Conservation (phyloP, 2,329 filamentous ascomycete genomes). For the Neonectria neomacrospora region DNA sequence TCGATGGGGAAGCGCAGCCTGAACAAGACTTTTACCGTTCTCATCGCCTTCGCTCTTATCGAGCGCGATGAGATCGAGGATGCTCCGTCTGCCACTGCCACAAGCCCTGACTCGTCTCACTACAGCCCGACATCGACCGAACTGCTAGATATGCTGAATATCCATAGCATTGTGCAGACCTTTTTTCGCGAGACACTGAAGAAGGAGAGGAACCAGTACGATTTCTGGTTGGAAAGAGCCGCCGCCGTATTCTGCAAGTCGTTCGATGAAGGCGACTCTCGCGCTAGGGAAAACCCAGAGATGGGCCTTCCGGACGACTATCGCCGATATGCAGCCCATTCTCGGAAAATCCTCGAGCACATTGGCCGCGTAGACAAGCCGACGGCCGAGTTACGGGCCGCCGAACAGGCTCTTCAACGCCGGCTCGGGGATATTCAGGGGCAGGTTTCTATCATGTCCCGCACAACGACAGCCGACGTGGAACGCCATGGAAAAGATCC, state of each 20-base stretch:
- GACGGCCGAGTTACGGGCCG: constrained; percentile 26
- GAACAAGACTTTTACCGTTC: constrained; percentile 41
- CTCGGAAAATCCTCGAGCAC: constrained; percentile 38
- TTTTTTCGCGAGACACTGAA: constrained; percentile 39
- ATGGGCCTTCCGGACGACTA: constrained; percentile 41
- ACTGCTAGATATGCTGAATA: constrained; percentile 40
- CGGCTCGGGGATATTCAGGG: constrained; percentile 36
- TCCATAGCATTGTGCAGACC: constrained; percentile 38
- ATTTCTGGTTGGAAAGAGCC: constrained; percentile 41
- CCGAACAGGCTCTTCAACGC: constrained; percentile 25
- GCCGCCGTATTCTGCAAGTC: constrained; percentile 39
- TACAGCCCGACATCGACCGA: constrained; percentile 20
- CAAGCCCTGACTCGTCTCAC: constrained; percentile 26
- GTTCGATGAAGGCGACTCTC: constrained; percentile 35
- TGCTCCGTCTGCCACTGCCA: constrained; percentile 26
- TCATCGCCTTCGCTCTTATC: constrained; percentile 41
- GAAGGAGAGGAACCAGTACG: constrained; percentile 32
- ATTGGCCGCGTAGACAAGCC: constrained; percentile 32
- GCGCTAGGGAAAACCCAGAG: constrained; percentile 26
- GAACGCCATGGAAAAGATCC: constrained; percentile 30
- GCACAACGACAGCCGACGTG: constrained; percentile 27
- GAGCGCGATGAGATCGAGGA: constrained; percentile 43
- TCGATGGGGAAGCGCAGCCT: constrained; percentile 37
- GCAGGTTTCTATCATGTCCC: constrained; percentile 28
- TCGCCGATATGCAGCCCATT: constrained; percentile 37